Conservation (phyloP, 2,329 filamentous ascomycete genomes). For the Pseudogymnoascus verrucosus region DNA sequence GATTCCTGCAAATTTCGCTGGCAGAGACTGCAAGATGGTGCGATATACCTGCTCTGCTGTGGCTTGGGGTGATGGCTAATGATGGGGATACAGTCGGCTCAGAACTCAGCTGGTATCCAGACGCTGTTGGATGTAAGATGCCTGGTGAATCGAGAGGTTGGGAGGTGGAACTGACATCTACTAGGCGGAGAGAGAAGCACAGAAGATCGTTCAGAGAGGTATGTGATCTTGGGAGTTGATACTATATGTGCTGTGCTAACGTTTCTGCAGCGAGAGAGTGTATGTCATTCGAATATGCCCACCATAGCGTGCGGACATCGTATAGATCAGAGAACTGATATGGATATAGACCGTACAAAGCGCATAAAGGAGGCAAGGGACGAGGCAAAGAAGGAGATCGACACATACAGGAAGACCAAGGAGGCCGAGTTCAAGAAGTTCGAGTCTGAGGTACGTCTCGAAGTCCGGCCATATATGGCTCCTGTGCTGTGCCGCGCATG, state of each 20-base stretch:
- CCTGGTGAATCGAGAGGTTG: slow-evolving; percentile 1
- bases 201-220: slow-evolving; percentile 99
- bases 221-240: slow-evolving; percentile 23
- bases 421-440: slow-evolving; percentile 94
- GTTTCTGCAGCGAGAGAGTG: slow-evolving; percentile 69
- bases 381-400: slow-evolving; percentile 97
- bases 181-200: slow-evolving; percentile 93
- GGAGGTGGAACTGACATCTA: slow-evolving; percentile 30
- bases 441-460: slow-evolving; percentile 54
- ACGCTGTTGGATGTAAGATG: slow-evolving; percentile 89
- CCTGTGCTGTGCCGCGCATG: background rate
- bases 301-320: background rate
- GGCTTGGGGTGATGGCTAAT: background rate
- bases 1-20: slow-evolving; percentile 11
- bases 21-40: slow-evolving; percentile 6
- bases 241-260: slow-evolving; percentile 23
- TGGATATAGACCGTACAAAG: slow-evolving; percentile 73
- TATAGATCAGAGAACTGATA: background rate
- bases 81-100: slow-evolving; percentile 63
- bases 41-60: background rate
- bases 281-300: slow-evolving; percentile 38
- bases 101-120: slow-evolving; percentile 97
- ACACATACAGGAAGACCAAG: slow-evolving; percentile 81
- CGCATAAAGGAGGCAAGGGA: slow-evolving; percentile 92
- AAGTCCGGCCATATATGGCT: background rate